phyloP scores from a whole-genome alignment of 768 basidiomycete species.

The Suillus decipiens region DNA sequence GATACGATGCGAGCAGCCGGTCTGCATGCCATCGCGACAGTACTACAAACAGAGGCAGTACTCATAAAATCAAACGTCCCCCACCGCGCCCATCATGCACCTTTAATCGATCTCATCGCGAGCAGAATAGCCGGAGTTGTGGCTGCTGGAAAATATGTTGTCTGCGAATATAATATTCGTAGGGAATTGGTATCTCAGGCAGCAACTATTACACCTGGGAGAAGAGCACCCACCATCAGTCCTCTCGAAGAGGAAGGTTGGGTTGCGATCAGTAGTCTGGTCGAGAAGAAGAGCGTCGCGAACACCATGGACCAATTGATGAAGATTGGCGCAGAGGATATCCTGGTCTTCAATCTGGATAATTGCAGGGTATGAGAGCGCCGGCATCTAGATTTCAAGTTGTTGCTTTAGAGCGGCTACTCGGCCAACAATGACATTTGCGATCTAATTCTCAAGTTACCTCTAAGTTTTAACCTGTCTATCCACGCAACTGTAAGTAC shows the following conservation, averaged over 20 bases:
- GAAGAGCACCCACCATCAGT: conserved; percentile 85
- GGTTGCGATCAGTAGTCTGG: conserved; percentile 93
- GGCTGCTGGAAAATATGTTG: conserved; percentile 82
- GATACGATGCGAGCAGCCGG: conserved; percentile 99
- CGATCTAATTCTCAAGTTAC: not conserved
- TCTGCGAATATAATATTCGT: conserved; percentile 91
- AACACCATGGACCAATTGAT: conserved; percentile 87
- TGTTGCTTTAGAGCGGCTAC: not conserved
- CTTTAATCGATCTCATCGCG: conserved; percentile 69
- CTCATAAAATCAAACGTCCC: conserved; percentile 78
- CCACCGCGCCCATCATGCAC: conserved; percentile 61
- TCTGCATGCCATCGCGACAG: conserved; percentile 86
- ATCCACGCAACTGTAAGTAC: not conserved
- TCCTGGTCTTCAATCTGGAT: conserved; percentile 85
- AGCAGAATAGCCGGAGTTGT: conserved; percentile 91
- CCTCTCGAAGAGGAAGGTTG: conserved; percentile 82
- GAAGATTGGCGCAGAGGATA: conserved; percentile 84
- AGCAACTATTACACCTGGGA: conserved; percentile 78
- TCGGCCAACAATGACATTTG: not conserved
- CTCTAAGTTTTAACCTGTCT: not conserved
- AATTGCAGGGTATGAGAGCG: conserved; percentile 82
- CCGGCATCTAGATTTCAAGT: not conserved
- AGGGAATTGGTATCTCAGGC: conserved; percentile 64
- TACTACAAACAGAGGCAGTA: conserved; percentile 87
- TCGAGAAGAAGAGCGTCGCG: conserved; percentile 79